phyloP scores from a whole-genome alignment of 805 yeast species.

The Metschnikowia aberdeeniae region DNA sequence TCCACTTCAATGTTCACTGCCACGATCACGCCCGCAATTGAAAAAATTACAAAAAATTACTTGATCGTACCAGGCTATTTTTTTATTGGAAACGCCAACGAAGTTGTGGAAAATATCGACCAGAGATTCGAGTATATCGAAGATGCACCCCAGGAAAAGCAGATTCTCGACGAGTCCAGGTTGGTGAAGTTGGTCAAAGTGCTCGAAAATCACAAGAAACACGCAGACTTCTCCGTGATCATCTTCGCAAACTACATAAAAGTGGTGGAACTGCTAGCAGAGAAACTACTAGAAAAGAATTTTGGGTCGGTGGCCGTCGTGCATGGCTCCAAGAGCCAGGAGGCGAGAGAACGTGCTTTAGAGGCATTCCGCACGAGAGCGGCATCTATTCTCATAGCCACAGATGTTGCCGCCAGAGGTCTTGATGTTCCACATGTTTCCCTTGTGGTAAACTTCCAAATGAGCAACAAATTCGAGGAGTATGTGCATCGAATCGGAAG shows the following conservation, averaged over 20 bases:
- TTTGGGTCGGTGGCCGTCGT: constrained; percentile 52
- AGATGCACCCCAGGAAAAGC: constrained; percentile 30
- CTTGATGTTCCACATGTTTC: constrained; percentile 87
- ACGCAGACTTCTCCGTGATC: constrained; percentile 44
- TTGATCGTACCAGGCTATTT: constrained; percentile 59
- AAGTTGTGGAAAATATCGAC: constrained; percentile 61
- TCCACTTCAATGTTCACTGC: constrained; percentile 93
- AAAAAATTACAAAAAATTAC: constrained; percentile 60
- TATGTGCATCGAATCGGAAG: constrained; percentile 93
- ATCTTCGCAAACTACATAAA: constrained; percentile 77
- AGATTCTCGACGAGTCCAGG: constrained; percentile 31
- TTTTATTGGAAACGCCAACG: constrained; percentile 63
- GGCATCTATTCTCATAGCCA: constrained; percentile 72
- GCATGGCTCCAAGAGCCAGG: constrained; percentile 87
- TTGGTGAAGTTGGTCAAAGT: constrained; percentile 40
- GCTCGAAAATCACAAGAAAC: constrained; percentile 40
- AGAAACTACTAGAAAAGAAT: constrained; percentile 39
- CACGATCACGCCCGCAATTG: constrained; percentile 76
- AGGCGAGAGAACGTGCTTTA: constrained; percentile 77
- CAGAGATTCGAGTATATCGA: constrained; percentile 54
- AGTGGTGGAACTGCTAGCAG: constrained; percentile 63
- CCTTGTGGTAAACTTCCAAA: constrained; percentile 80
- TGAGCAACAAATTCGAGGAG: constrained; percentile 73
- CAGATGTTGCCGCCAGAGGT: constrained; percentile 96
- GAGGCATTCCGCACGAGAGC: constrained; percentile 51